A percentile compares a stretch with the other conserved stretches of the same genome.
Evolutionary conservation across 129 eudicot genomes (phyloP).

Genomic region (Arctium minus): DNA sequence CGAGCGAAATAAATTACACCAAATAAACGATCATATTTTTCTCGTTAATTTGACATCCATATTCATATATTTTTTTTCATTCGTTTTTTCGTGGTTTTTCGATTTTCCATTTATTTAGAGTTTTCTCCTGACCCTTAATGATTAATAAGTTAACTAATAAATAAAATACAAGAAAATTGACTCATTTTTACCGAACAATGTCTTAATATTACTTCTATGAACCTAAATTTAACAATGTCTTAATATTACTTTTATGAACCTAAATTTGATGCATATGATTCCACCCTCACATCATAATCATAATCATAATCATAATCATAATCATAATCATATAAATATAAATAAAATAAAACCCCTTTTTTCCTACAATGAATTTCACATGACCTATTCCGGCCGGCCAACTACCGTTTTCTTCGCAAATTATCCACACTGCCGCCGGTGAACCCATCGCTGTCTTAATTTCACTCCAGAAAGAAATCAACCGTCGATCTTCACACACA

Average conservation of each 20-base stretch:
- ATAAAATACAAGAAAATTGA: too few species aligned
- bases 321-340: background rate
- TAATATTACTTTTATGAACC: background rate
- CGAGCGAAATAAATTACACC: too few species aligned
- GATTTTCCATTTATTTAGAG: too few species aligned
- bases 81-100: too few species aligned
- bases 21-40: too few species aligned
- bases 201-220: background rate
- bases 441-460: background rate
- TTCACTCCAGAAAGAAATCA: background rate
- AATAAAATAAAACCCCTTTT: background rate
- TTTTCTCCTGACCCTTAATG: too few species aligned
- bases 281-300: background rate
- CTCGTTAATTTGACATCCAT: too few species aligned
- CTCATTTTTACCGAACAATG: too few species aligned
- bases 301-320: background rate
- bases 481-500: conserved; percentile 9
- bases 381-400: conserved; percentile 31
- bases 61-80: too few species aligned
- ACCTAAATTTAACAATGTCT: background rate
- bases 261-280: background rate
- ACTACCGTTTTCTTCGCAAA: conserved; percentile 10
- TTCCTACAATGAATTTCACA: background rate
- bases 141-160: too few species aligned
- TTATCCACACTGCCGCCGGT: background rate